Base-by-base conservation (phyloP, 148 eudicot genomes). In the Camellia granthamiana region DNA sequence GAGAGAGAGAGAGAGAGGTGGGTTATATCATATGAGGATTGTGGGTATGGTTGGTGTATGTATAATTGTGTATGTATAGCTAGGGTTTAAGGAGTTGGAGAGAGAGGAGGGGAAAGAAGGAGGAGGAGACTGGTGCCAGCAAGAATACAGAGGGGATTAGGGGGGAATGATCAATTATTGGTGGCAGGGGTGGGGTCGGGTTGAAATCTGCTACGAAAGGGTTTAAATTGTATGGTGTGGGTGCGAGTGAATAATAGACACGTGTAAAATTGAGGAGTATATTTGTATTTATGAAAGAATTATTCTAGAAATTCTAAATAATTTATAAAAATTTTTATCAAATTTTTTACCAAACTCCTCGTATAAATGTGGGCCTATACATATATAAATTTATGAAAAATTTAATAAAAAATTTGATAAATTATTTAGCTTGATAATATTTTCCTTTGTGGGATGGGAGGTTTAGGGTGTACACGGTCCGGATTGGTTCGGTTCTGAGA, bases 111-210 rank as follows among this genome's bases (percentile, higher is more conserved):
- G 23, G 64, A 7, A 43, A 79, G 85, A 3, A 42, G 14, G n/a
- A 38, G 58, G 61, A 47, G 54, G 78, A 42, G 1, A 51, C 69
- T 82, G 83, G 60, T 59, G 76, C 56, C 52, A 88, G 88, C 84
- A 75, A 72, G 84, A 83, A 69, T 77, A 75, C 88, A 81, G 68
- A 61, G 9, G 41, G 78, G 73, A 63, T 76, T 67, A 77, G 81
- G 79, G 81, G 79, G 73, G 76, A 79, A 81, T 77, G 83, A 83
- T 83, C 89, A 88, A 90, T 90, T 83, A 90, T 89, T 90, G 91
- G 85, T 62, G 86, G 83, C 41, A 83, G 44, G 77, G 21, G 71
- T 66, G 15, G 54, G 72, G 18, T 12, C 21, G 55, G 59, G 21
- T 69, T 38, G 41, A 21, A 30, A 82, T 77, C 62, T 0, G 52